Base-by-base conservation (phyloP, 768 basidiomycete genomes). In the Amanita phalloides region DNA sequence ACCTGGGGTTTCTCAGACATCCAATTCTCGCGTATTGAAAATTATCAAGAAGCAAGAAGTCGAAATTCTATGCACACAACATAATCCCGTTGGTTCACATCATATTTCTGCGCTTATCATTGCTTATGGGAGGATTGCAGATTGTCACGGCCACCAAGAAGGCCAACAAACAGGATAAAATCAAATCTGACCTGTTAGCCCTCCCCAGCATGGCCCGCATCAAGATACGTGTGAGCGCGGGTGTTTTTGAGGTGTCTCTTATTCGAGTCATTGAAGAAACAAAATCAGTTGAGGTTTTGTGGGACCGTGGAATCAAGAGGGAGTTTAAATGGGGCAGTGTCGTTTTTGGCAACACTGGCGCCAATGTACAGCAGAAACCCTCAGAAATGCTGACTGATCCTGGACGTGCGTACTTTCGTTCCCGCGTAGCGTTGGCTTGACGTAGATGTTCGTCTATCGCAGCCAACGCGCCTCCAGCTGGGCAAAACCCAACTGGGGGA, bases 281-380 rank as follows among this genome's bases (percentile, higher is more conserved):
- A 1, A 72, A 77, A 47, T 81, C 81, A 7, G 82, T 94, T 0
- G 83, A 86, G 61, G 90, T 94, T 3, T 63, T 87, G 6, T 93
- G 90, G 86, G 87, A 89, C 60, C 71, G 77, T 25, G 83, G 82
- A 6, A 57, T 79, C 35, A 85, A 81, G 65, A 73, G 79, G 50
- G 86, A 89, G 62, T 86, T 90, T 61, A 89, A 86, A 63, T 90
- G 88, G 88, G 78, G 81, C 26, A 82, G 81, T 58, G 79, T 90
- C 17, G 75, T 90, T 17, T 84, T 88, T 54, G 86, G 85, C n/a
- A 81, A 74, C 45, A 82, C 78, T 1, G 84, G 86, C 44, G 77
- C 71, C 4, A 79, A 81, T 49, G 77, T 87, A n/a, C 76, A 76
- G 48, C 84, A 86, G 61, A 86, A 84, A 57, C 85, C 85, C 17